Evolutionary conservation across 345 rosid genomes (phyloP), one percentile per base, ranked within the genome.

Genomic region (Syzygium grande): DNA sequence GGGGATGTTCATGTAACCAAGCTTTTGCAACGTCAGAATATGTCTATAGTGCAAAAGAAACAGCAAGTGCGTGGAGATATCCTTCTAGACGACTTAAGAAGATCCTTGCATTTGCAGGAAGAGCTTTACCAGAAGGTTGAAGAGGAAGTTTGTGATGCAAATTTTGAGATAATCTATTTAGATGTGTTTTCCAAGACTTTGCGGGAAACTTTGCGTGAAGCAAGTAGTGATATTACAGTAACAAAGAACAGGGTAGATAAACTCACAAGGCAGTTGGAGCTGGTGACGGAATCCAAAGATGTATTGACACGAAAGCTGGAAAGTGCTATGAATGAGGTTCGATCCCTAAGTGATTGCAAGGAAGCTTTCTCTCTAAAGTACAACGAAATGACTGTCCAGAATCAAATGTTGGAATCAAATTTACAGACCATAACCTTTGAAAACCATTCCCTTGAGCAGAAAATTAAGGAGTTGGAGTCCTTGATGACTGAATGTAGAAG

Each of bases 71-170:
- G 93, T 87, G 94, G 95, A 91, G 98, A 98, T 90, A 89, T 91
- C 91, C 95, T 93, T 89, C 90, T 94, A 53, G 99, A 94, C 77
- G 93, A 95, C 85, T 88, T 96, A 93, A 94, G 93, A 90, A 95
- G 93, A 92, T 95, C 99, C 51, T 94, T 98, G 85, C 92, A 94
- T 86, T 90, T 92, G 89, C 99, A 98, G 93, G 96, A 94, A 92
- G 94, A 94, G 87, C 94, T 96, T 51, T 94, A 94, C 88, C 91
- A 84, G 89, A 98, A 96, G 89, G 94, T 98, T 90, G 98, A 96
- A 91, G 96, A 93, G 89, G 99, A 98, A 89, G 92, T 92, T 27
- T 91, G 89, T 89, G 98, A 96, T 91, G 91, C 94, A 95, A 95
- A 95, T 88, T 92, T 88, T 84, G 92, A 86, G 86, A 95, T 94